phyloP scores from a whole-genome alignment of 2,329 filamentous ascomycete genomes.

The Neurospora sp. region DNA sequence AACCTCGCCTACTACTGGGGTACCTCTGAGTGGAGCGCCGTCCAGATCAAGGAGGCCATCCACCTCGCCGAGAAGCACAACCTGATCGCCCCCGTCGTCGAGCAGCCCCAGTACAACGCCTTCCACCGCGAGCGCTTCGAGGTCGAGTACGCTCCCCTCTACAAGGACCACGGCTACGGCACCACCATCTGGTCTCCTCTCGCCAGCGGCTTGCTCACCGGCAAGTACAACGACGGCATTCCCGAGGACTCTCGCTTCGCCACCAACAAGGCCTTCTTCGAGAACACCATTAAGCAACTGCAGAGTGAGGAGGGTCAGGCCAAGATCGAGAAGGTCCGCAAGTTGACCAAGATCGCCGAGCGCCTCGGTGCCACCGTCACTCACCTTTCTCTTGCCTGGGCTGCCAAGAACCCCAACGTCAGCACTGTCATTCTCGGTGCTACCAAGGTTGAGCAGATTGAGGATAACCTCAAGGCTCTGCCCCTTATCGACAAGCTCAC shows the following conservation, averaged over 20 bases:
- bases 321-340: slow-evolving; percentile 47
- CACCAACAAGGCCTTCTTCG: slow-evolving; percentile 43
- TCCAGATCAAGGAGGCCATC: slow-evolving; percentile 49
- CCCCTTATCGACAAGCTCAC: slow-evolving; percentile 45
- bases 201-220: slow-evolving; percentile 47
- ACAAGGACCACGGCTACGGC: slow-evolving; percentile 45
- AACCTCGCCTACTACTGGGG: slow-evolving; percentile 57
- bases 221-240: slow-evolving; percentile 56
- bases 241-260: slow-evolving; percentile 51
- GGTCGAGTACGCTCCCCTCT: slow-evolving; percentile 49
- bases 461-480: slow-evolving; percentile 47
- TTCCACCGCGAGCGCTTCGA: slow-evolving; percentile 53
- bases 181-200: slow-evolving; percentile 45
- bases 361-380: slow-evolving; percentile 47
- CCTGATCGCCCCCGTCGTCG: slow-evolving; percentile 41
- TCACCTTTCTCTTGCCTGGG: slow-evolving; percentile 50
- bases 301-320: slow-evolving; percentile 42
- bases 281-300: slow-evolving; percentile 37
- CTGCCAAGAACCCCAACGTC: slow-evolving; percentile 50
- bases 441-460: slow-evolving; percentile 47
- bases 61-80: slow-evolving; percentile 45
- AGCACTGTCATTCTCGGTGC: slow-evolving; percentile 53
- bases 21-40: slow-evolving; percentile 50
- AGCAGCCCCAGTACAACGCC: slow-evolving; percentile 49
- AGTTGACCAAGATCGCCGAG: slow-evolving; percentile 52